Conservation (phyloP, 1,284 basidiomycete species). For the Papiliotrema nemorosa region DNA sequence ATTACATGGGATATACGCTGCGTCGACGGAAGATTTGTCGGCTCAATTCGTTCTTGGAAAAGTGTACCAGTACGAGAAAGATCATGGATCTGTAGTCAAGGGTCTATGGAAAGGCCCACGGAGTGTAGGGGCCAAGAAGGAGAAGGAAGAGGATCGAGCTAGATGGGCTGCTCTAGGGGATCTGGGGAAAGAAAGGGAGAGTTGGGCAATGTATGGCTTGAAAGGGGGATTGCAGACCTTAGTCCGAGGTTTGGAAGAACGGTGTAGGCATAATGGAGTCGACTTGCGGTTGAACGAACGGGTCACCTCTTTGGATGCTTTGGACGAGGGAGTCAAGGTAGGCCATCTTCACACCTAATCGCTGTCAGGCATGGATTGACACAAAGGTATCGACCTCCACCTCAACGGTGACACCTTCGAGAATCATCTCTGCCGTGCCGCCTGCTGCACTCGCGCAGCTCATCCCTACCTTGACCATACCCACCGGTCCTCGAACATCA, state of each 20-base stretch:
- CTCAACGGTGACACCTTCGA: slow-evolving; percentile 12
- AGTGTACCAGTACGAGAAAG: slow-evolving; percentile 58
- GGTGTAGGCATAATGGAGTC: slow-evolving; percentile 56
- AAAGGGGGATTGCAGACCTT: slow-evolving; percentile 70
- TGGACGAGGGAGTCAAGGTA: not conserved
- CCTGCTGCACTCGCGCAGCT: slow-evolving; percentile 21
- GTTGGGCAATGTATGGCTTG: slow-evolving; percentile 42
- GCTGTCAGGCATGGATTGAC: not conserved
- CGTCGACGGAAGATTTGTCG: slow-evolving; percentile 72
- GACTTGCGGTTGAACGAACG: slow-evolving; percentile 55
- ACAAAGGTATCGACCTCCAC: slow-evolving; percentile 4
- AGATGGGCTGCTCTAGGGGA: slow-evolving; percentile 54
- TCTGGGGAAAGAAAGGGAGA: slow-evolving; percentile 28
- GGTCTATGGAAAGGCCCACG: slow-evolving; percentile 57
- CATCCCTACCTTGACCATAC: slow-evolving; percentile 45
- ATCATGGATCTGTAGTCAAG: slow-evolving; percentile 64
- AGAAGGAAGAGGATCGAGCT: slow-evolving; percentile 17
- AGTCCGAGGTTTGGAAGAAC: slow-evolving; percentile 57
- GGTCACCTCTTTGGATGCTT: slow-evolving; percentile 9
- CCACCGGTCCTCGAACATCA: slow-evolving; percentile 56
- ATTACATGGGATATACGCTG: slow-evolving; percentile 89
- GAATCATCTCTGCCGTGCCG: slow-evolving; percentile 34
- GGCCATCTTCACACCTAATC: too few relatives aligned
- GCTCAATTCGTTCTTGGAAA: slow-evolving; percentile 49
- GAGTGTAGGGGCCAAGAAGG: slow-evolving; percentile 13